phyloP scores from a whole-genome alignment of 1,284 basidiomycete genomes.

The Clitocybe nebularis region DNA sequence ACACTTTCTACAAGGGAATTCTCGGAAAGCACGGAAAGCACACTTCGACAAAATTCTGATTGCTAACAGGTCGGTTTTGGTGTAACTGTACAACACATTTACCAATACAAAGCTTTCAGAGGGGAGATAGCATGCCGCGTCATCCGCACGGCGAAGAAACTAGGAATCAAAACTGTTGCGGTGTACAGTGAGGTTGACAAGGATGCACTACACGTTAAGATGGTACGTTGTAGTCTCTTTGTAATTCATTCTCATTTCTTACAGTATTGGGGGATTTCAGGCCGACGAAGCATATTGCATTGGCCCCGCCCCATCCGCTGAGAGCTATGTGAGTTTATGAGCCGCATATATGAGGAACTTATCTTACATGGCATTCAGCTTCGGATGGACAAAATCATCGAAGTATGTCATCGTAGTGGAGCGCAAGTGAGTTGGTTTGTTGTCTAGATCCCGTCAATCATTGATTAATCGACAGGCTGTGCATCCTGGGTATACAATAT shows the following conservation, averaged over 20 bases:
- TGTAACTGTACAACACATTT: not conserved
- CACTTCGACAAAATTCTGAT: slow-evolving; percentile 84
- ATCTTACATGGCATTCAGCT: slow-evolving; percentile 47
- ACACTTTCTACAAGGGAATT: slow-evolving; percentile 4
- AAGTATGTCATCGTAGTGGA: slow-evolving; percentile 74
- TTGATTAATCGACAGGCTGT: slow-evolving; percentile 49
- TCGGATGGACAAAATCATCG: slow-evolving; percentile 84
- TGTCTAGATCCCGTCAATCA: slow-evolving; percentile 7
- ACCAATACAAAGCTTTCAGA: too few relatives aligned
- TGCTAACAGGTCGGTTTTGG: slow-evolving; percentile 62
- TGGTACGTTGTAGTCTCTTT: slow-evolving; percentile 40
- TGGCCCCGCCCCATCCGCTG: slow-evolving; percentile 81
- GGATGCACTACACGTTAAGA: slow-evolving; percentile 72
- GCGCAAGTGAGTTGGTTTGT: slow-evolving; percentile 62
- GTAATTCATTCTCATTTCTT: not conserved
- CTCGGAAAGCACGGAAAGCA: slow-evolving; percentile 26
- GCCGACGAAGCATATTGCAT: slow-evolving; percentile 97
- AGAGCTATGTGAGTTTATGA: slow-evolving; percentile 81
- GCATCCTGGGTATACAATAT: slow-evolving; percentile 63
- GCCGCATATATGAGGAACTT: too few relatives aligned
- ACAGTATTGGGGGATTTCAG: slow-evolving; percentile 31
- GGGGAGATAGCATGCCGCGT: slow-evolving; percentile 95
- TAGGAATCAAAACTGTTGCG: slow-evolving; percentile 87
- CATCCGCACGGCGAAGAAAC: slow-evolving; percentile 82
- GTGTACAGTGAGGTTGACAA: slow-evolving; percentile 87